Evolutionary conservation across 208 protist species (phyloP).

Genomic region (Trypanosomatidae sp.): DNA sequence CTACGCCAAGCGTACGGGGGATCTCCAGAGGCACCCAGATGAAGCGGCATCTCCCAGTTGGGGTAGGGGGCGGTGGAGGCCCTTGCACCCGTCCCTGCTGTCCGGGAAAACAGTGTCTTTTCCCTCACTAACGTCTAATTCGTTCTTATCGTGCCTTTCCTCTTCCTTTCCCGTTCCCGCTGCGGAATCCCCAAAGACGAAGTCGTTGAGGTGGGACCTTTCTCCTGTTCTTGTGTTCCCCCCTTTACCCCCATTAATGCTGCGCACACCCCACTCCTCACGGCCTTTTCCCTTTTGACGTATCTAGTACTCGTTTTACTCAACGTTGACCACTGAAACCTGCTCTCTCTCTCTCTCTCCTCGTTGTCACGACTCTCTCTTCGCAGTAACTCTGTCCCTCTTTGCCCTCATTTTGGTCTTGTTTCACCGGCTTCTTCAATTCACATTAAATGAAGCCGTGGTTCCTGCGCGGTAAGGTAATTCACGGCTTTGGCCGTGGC

Average conservation of each 20-base stretch:
- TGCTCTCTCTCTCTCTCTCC: background rate
- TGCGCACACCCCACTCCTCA: too few relatives aligned
- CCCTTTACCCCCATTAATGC: too few relatives aligned
- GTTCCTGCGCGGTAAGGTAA: constrained; percentile 72
- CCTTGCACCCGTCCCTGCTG: background rate
- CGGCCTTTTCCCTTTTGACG: background rate
- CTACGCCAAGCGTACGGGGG: background rate
- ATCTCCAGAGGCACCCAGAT: background rate
- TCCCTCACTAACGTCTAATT: background rate
- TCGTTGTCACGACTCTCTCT: too few relatives aligned
- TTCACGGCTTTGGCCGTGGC: constrained; percentile 85
- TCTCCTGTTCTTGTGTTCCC: background rate
- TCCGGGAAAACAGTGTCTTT: background rate
- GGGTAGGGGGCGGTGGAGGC: background rate
- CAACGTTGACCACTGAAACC: background rate
- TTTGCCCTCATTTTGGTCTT: background rate
- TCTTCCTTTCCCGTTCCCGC: background rate
- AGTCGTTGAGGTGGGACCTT: background rate
- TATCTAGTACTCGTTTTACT: background rate
- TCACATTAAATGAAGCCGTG: constrained; percentile 34
- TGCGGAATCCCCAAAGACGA: background rate
- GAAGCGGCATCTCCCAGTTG: background rate
- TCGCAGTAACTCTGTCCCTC: background rate
- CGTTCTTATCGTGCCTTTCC: too few relatives aligned
- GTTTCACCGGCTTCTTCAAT: too few relatives aligned